Percentiles rank a stretch among this genome's conserved stretches.
Conservation (phyloP, 768 basidiomycete species). For the Russula foetens region DNA sequence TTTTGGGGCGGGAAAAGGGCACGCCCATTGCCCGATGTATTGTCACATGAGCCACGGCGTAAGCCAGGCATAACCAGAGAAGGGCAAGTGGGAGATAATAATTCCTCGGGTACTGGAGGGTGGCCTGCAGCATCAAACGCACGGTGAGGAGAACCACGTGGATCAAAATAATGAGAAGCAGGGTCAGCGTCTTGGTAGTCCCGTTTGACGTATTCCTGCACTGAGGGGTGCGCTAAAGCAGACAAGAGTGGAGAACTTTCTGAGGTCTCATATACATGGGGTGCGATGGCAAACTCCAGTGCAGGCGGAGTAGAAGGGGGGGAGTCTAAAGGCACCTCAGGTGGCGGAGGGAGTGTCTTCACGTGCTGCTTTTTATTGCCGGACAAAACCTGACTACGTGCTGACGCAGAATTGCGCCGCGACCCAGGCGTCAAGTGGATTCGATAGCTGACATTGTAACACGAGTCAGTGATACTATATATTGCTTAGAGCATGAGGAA, state of each 20-base stretch:
- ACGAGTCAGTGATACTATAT: neutral
- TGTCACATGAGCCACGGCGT: conserved; percentile 10
- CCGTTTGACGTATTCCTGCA: conserved; percentile 15
- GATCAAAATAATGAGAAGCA: conserved; percentile 14
- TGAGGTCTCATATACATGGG: conserved; percentile 5
- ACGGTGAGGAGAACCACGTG: conserved; percentile 14
- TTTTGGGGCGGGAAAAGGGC: conserved; percentile 2
- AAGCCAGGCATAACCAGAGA: conserved; percentile 5
- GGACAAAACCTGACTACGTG: conserved; percentile 27
- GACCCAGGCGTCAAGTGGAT: conserved; percentile 79
- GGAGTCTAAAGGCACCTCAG: conserved; percentile 16
- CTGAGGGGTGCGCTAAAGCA: conserved; percentile 8
- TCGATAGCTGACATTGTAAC: conserved; percentile 46
- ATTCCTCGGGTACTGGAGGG: neutral
- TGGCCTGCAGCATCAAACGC: neutral
- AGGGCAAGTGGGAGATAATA: conserved; percentile 3
- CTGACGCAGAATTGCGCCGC: conserved; percentile 48
- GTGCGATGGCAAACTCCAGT: conserved; percentile 20
- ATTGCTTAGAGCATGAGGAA: neutral
- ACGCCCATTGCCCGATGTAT: conserved; percentile 10
- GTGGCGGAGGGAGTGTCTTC: conserved; percentile 9
- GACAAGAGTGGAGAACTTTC: conserved; percentile 12
- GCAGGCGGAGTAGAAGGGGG: conserved; percentile 24
- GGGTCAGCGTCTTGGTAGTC: conserved; percentile 5
- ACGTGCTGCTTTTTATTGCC: conserved; percentile 15